A percentile compares a stretch with the other conserved stretches of the same genome.
phyloP scores from a whole-genome alignment of 2,329 filamentous ascomycete species.

The Sporothrix schenckii region DNA sequence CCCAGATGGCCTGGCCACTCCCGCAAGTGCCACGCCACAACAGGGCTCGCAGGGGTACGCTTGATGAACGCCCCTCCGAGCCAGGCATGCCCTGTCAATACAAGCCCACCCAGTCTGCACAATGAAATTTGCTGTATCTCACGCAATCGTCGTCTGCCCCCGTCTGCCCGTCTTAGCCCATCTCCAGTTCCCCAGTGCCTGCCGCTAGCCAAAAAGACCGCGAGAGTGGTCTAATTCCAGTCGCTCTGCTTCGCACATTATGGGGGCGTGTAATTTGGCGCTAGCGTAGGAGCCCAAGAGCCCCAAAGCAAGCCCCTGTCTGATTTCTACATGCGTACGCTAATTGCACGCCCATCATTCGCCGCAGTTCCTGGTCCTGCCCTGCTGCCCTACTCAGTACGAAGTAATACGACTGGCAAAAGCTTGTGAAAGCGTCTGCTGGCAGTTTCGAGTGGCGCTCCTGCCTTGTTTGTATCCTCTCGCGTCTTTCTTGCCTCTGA shows the following conservation, averaged over 20 bases:
- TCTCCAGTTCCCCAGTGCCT: slow-evolving; percentile 19
- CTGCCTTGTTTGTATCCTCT: background rate
- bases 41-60: background rate
- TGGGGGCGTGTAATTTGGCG: slow-evolving; percentile 2
- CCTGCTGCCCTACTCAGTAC: background rate
- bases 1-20: background rate
- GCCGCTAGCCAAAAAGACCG: slow-evolving; percentile 7
- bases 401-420: background rate
- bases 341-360: slow-evolving; percentile 22
- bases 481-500: background rate
- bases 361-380: background rate
- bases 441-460: background rate
- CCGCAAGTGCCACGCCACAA: slow-evolving; percentile 13
- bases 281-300: slow-evolving; percentile 6
- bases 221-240: slow-evolving; percentile 22
- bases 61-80: background rate
- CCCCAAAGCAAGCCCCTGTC: background rate
- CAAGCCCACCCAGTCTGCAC: slow-evolving; percentile 12
- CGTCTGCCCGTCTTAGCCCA: background rate
- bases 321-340: background rate
- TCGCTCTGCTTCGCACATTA: background rate
- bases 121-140: slow-evolving; percentile 17
- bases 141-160: background rate
- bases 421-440: slow-evolving; percentile 27
- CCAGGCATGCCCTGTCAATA: slow-evolving; percentile 4